Evolutionary conservation across 805 yeast species (phyloP).

Genomic region (Myxozyma mucilagina): DNA sequence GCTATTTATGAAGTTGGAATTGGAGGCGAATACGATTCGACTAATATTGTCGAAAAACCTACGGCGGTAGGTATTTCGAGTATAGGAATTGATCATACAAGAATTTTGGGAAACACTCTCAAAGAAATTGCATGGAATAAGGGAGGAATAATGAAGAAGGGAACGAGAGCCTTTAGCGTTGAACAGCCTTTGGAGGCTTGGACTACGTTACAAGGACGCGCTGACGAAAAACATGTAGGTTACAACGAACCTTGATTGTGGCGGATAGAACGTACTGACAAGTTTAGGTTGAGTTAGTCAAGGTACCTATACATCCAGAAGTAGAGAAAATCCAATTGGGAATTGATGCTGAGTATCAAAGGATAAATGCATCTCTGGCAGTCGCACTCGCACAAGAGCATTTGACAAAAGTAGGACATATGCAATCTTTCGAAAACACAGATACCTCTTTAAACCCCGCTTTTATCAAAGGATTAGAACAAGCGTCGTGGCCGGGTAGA

Average conservation of each 20-base stretch:
- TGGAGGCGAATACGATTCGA: slow-evolving; percentile 97
- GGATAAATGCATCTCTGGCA: slow-evolving; percentile 84
- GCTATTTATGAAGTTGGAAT: slow-evolving; percentile 98
- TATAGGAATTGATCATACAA: slow-evolving; percentile 88
- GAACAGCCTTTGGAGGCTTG: slow-evolving; percentile 54
- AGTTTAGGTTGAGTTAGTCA: slow-evolving; percentile 39
- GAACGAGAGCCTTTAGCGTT: slow-evolving; percentile 67
- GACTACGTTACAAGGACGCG: slow-evolving; percentile 57
- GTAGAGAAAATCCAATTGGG: slow-evolving; percentile 53
- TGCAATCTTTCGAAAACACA: background rate
- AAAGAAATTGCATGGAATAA: slow-evolving; percentile 95
- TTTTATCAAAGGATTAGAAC: slow-evolving; percentile 55
- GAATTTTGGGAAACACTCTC: slow-evolving; percentile 81
- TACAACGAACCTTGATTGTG: slow-evolving; percentile 37
- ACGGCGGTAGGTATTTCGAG: slow-evolving; percentile 82
- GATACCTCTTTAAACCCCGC: slow-evolving; percentile 30
- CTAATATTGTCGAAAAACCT: slow-evolving; percentile 79
- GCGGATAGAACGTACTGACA: background rate
- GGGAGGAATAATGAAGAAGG: slow-evolving; percentile 82
- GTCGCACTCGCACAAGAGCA: slow-evolving; percentile 66
- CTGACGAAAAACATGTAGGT: slow-evolving; percentile 59
- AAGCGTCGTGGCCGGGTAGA: slow-evolving; percentile 91
- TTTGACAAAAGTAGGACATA: slow-evolving; percentile 49
- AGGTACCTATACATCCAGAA: slow-evolving; percentile 41
- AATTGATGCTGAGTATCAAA: slow-evolving; percentile 81